A percentile compares a stretch with the other conserved stretches of the same genome.
Conservation (phyloP, 768 basidiomycete genomes). For the Sporobolomyces roseus region DNA sequence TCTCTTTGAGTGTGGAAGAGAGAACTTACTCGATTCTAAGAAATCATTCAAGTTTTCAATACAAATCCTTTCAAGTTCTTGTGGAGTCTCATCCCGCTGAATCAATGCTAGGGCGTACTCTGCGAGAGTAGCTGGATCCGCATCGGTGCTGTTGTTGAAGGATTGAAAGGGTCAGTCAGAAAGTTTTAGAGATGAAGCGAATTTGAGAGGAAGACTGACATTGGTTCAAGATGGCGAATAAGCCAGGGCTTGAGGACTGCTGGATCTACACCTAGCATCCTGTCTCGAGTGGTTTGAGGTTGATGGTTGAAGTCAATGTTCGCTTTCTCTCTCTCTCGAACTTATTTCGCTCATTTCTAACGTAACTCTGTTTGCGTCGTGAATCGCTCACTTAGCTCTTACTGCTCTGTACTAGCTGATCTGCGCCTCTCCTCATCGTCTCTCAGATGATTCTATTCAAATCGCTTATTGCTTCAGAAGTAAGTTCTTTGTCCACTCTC, state of each 20-base stretch:
- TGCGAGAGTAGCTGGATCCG: conserved; percentile 85
- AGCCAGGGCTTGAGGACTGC: conserved; percentile 81
- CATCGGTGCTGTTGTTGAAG: conserved; percentile 70
- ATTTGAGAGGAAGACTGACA: conserved; percentile 56
- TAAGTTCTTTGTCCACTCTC: too few relatives aligned
- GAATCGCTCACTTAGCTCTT: too few relatives aligned
- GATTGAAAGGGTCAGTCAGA: neutral
- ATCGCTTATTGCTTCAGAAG: too few relatives aligned
- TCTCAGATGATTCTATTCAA: too few relatives aligned
- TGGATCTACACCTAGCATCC: conserved; percentile 12
- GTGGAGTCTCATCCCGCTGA: conserved; percentile 79
- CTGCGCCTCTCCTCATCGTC: too few relatives aligned
- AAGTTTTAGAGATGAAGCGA: conserved; percentile 13
- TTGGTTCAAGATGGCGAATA: conserved; percentile 79
- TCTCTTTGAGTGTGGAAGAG: neutral
- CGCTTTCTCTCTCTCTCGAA: too few relatives aligned
- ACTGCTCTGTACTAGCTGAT: too few relatives aligned
- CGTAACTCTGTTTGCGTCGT: too few relatives aligned
- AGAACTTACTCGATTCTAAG: conserved; percentile 64
- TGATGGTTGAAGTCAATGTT: neutral
- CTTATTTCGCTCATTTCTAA: too few relatives aligned
- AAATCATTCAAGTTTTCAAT: conserved; percentile 79
- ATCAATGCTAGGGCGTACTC: conserved; percentile 92
- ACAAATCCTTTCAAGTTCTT: conserved; percentile 76
- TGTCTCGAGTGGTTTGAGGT: too few relatives aligned